A percentile compares a stretch with the other conserved stretches of the same genome.
phyloP scores from a whole-genome alignment of 2,329 filamentous ascomycete species.

The Hypoxylon sp. region DNA sequence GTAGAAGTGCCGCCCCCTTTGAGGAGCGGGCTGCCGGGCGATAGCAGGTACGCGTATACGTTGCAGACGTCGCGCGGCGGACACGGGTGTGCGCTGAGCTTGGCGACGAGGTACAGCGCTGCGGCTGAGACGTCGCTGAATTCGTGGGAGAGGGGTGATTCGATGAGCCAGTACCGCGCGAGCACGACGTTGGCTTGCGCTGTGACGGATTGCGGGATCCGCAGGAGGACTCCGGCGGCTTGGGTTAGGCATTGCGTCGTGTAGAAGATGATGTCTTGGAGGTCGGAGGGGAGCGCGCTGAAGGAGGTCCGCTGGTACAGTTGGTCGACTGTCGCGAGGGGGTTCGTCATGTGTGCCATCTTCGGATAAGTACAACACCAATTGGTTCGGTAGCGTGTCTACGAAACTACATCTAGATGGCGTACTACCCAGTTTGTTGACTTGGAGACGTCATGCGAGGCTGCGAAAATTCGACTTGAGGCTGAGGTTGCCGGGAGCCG shows the following conservation, averaged over 20 bases:
- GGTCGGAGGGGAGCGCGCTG: conserved; percentile 73
- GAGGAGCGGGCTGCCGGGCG: conserved; percentile 70
- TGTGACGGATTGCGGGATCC: conserved; percentile 87
- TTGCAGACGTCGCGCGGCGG: conserved; percentile 86
- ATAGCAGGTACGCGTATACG: conserved; percentile 85
- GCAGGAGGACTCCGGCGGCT: conserved; percentile 83
- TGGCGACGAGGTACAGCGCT: conserved; percentile 83
- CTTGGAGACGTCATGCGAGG: conserved; percentile 38
- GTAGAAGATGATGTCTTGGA: conserved; percentile 80
- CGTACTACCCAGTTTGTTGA: neutral
- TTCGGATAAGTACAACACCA: neutral
- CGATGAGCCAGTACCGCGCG: conserved; percentile 81
- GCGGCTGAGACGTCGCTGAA: conserved; percentile 84
- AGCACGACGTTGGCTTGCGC: conserved; percentile 88
- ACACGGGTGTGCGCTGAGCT: conserved; percentile 82
- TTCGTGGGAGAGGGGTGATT: conserved; percentile 69
- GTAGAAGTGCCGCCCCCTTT: conserved; percentile 46
- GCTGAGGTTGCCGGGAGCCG: conserved; percentile 30
- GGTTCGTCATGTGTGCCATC: conserved; percentile 77
- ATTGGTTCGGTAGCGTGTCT: neutral
- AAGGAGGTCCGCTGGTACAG: conserved; percentile 70
- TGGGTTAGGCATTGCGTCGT: conserved; percentile 81
- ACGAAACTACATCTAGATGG: neutral
- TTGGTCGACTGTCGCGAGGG: conserved; percentile 80
- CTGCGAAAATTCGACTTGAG: conserved; percentile 36